Conservation (phyloP, 2,329 filamentous ascomycete genomes). For the Phaeophleospora eucalypticola region DNA sequence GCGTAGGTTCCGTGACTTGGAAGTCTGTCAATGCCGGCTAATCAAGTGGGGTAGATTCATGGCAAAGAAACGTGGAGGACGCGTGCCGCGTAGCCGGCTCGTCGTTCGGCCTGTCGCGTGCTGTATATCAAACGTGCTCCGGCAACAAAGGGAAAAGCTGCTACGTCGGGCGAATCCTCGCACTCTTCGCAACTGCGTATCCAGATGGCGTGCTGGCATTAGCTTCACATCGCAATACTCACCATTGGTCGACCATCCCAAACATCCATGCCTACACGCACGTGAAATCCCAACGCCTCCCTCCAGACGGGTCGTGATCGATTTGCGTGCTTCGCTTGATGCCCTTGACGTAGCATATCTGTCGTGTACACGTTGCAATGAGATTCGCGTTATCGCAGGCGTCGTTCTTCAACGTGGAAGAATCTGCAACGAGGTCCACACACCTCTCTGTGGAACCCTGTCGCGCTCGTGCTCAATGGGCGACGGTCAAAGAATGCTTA, state of each 20-base stretch:
- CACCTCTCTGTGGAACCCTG: too few species aligned
- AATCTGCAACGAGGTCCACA: too few species aligned
- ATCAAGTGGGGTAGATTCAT: slow-evolving; percentile 10
- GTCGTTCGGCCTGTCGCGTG: slow-evolving; percentile 5
- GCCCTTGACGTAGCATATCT: too few species aligned
- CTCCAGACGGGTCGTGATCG: neutral
- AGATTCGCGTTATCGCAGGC: too few species aligned
- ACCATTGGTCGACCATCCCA: neutral
- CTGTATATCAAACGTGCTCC: neutral
- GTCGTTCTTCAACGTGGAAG: too few species aligned
- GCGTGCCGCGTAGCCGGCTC: slow-evolving; percentile 5
- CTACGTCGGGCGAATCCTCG: too few species aligned
- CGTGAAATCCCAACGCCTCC: neutral
- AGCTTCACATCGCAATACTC: neutral
- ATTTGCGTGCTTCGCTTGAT: neutral
- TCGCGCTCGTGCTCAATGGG: too few species aligned
- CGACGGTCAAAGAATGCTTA: too few species aligned
- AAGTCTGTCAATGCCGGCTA: neutral
- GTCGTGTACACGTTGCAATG: too few species aligned
- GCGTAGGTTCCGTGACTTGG: too few species aligned
- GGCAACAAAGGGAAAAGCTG: too few species aligned
- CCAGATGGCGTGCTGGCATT: slow-evolving; percentile 1
- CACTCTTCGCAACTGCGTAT: neutral
- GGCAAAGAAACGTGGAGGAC: slow-evolving; percentile 9
- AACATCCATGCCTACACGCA: neutral